These are phyloP conservation scores for Phytophthora syringae DNA, from an alignment of 352 stramenopile species.

Conservation along the genomic window DNA sequence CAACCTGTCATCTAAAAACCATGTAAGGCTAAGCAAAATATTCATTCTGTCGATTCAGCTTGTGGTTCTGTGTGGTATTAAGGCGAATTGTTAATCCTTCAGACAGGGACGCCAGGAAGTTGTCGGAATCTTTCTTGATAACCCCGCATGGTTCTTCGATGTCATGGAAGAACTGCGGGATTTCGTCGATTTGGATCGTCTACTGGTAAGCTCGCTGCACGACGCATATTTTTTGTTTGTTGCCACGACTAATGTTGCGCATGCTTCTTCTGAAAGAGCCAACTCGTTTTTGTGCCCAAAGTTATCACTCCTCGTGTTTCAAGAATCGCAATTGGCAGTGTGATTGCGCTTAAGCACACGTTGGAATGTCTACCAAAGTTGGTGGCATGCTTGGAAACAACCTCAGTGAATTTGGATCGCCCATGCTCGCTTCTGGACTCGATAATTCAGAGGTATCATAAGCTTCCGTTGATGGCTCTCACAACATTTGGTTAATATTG, in stretches of 20 bases:
- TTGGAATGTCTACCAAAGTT: constrained; percentile 72
- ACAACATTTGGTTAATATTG: constrained; percentile 11
- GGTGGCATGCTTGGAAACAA: constrained; percentile 52
- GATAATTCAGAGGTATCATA: constrained; percentile 62
- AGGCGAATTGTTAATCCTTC: background rate
- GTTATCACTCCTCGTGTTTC: constrained; percentile 74
- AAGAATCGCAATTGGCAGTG: constrained; percentile 73
- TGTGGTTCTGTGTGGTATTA: too few relatives aligned
- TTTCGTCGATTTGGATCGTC: constrained; percentile 75
- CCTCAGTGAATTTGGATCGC: constrained; percentile 34
- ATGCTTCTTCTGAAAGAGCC: constrained; percentile 42
- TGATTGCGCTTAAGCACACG: constrained; percentile 88
- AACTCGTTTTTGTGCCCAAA: constrained; percentile 84
- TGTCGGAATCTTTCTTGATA: constrained; percentile 75
- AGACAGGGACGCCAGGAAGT: constrained; percentile 77
- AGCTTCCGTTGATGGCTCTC: background rate
- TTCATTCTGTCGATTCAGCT: background rate
- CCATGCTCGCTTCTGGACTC: constrained; percentile 63
- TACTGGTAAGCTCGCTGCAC: constrained; percentile 54
- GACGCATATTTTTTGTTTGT: background rate
- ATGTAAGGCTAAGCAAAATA: constrained; percentile 48
- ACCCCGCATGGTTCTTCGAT: constrained; percentile 87
- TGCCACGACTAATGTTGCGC: background rate
- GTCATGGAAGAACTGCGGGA: constrained; percentile 73
- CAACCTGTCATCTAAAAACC: constrained; percentile 77